Evolutionary conservation across 2,329 filamentous ascomycete genomes (phyloP).

Genomic region (Parafenestella ontariensis): DNA sequence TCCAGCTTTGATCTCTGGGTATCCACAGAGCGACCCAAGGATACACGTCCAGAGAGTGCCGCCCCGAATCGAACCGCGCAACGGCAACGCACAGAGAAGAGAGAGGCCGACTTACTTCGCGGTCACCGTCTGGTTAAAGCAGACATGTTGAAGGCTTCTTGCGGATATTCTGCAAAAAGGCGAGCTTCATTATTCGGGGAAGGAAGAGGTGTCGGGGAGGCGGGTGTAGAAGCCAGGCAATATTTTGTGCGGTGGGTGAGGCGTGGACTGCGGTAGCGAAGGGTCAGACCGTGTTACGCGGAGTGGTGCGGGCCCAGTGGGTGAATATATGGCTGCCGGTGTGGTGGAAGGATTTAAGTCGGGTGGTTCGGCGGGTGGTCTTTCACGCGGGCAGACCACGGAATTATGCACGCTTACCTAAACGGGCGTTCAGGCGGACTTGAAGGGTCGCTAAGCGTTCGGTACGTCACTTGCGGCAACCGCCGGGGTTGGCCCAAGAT

Average conservation of each 20-base stretch:
- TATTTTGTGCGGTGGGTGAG: conserved; percentile 15
- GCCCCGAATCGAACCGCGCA: too few species aligned
- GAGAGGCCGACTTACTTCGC: conserved; percentile 27
- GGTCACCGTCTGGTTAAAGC: conserved; percentile 34
- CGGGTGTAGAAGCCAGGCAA: conserved; percentile 2
- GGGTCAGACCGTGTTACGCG: conserved; percentile 8
- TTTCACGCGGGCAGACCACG: conserved; percentile 6
- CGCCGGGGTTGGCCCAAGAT: neutral
- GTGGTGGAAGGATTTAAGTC: conserved; percentile 19
- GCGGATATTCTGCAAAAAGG: conserved; percentile 31
- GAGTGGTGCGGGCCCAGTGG: conserved; percentile 6
- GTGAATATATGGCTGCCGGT: conserved; percentile 14
- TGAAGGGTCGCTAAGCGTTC: conserved; percentile 8
- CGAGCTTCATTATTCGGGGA: conserved; percentile 29
- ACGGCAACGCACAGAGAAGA: too few species aligned
- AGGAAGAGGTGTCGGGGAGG: conserved; percentile 1
- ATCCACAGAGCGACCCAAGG: conserved; percentile 5
- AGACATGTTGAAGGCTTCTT: conserved; percentile 38
- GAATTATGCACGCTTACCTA: conserved; percentile 17
- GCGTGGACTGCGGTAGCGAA: conserved; percentile 26
- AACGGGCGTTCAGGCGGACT: neutral
- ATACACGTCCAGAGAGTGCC: too few species aligned
- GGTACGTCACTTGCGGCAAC: conserved; percentile 13
- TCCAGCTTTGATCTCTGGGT: conserved; percentile 3
- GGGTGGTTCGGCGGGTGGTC: conserved; percentile 12